Percentiles rank a stretch among this genome's conserved stretches.
Conservation (phyloP, 805 yeast species). For the Kuraishia cidri region DNA sequence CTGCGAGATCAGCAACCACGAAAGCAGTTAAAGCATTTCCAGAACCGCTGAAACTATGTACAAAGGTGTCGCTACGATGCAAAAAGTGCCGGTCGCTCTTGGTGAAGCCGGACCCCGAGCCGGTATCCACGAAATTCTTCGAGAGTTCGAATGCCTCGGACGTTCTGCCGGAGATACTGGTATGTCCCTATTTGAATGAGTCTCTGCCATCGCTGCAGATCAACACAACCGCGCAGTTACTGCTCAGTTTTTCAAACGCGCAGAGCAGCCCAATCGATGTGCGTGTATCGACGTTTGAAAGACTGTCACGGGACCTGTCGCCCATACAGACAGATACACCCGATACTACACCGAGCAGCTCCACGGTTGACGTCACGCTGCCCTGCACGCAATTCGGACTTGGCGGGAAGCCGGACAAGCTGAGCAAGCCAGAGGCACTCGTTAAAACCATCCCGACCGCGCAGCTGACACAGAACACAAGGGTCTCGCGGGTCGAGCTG, state of each 20-base stretch:
- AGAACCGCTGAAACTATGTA: conserved; percentile 8
- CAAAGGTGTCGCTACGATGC: conserved; percentile 10
- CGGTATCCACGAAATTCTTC: conserved; percentile 9
- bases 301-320: conserved; percentile 2
- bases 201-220: not conserved
- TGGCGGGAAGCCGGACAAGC: conserved; percentile 7
- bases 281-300: conserved; percentile 7
- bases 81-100: conserved; percentile 11
- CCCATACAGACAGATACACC: not conserved
- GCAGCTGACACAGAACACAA: conserved; percentile 15
- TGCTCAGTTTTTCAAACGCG: conserved; percentile 10
- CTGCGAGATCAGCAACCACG: not conserved
- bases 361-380: conserved; percentile 3
- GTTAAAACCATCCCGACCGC: conserved; percentile 19
- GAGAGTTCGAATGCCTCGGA: conserved; percentile 9
- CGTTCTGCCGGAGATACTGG: conserved; percentile 12
- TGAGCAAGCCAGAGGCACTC: conserved; percentile 4
- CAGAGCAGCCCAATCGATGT: conserved; percentile 4
- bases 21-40: conserved; percentile 8
- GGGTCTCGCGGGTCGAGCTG: conserved; percentile 18
- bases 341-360: not conserved
- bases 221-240: conserved; percentile 1
- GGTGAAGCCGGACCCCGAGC: conserved; percentile 10
- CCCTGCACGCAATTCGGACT: conserved; percentile 13
- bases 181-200: conserved; percentile 3